Evolutionary conservation across 805 yeast genomes (phyloP), one percentile per base, ranked within the genome.

Genomic region (Candida saitoana): DNA sequence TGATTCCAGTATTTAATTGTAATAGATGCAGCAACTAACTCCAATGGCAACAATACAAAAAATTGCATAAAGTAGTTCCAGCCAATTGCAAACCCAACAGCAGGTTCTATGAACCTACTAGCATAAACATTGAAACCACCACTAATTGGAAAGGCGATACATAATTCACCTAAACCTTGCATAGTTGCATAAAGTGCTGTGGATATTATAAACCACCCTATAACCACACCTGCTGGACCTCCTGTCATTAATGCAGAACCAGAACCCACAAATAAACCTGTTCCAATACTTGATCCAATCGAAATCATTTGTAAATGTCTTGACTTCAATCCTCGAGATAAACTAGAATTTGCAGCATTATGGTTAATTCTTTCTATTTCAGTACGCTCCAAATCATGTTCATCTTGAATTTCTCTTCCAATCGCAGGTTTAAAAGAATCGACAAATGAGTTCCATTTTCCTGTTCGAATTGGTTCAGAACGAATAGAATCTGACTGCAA

Each of bases 221-320:
- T 77, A 39, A 81, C 65, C 20, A 80, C 56, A 31, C 81, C 77
- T 3, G 79, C 82, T 5, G 84, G 83, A 35, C 87, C 87, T 49
- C 84, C 86, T 14, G 75, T 68, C 33, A 56, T 59, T 45, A 82
- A 62, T 2, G 84, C 77, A 38, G 71, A 59, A 41, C 84, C 87
- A 2, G 85, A 74, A 46, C 84, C 84, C 38, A 82, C 76, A 45
- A 80, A 79, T 42, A 82, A 62, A 55, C 88, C 87, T 2, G 86
- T 80, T 45, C 87, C 87, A 30, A 82, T 76, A 33, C 82, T 73
- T 36, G 84, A 81, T 31, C 86, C 86, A 35, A 82, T 77, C 27
- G 87, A 80, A 46, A 82, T 74, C 76, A 82, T 79, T 49, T 80
- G 79, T 52, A 82, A 57, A 51, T 80, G 86, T 55, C 88, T 74